phyloP scores from a whole-genome alignment of 192 early-diverging fungal species.

The Backusella westeae region DNA sequence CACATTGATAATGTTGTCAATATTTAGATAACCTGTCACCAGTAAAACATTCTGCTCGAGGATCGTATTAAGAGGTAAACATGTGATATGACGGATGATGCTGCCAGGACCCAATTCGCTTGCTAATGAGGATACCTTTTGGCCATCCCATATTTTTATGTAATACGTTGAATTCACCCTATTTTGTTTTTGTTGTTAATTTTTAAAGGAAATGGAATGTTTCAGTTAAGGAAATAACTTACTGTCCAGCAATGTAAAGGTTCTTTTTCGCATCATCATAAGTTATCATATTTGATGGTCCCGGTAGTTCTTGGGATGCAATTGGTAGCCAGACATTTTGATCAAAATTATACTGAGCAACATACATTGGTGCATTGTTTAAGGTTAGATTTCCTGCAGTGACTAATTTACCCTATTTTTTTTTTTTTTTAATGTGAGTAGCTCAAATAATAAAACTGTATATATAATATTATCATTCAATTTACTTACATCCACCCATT shows the following conservation, averaged over 20 bases:
- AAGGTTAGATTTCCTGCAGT: conserved; percentile 23
- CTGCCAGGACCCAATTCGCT: conserved; percentile 23
- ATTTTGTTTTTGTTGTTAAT: not conserved
- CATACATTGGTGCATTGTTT: conserved; percentile 8
- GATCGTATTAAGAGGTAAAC: not conserved
- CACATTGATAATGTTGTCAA: conserved; percentile 39
- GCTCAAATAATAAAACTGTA: not conserved
- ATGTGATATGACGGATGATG: conserved; percentile 18
- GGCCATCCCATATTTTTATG: conserved; percentile 18
- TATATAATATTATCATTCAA: not conserved
- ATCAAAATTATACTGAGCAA: conserved; percentile 20
- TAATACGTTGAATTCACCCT: conserved; percentile 8
- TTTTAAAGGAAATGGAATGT: not conserved
- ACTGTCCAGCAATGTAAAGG: conserved; percentile 43
- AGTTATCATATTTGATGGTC: conserved; percentile 11
- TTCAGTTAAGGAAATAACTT: not conserved
- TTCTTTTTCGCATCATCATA: conserved; percentile 13
- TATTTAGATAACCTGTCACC: conserved; percentile 41
- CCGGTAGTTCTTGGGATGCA: not conserved
- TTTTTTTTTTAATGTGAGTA: not conserved
- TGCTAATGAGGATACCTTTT: not conserved
- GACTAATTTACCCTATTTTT: conserved; percentile 16
- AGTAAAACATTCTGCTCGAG: conserved; percentile 32
- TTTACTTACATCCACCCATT: conserved; percentile 28
- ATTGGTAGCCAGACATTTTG: conserved; percentile 13